Evolutionary conservation across 164 flowering plant genomes (phyloP).

Genomic region (Vitis rupestris): DNA sequence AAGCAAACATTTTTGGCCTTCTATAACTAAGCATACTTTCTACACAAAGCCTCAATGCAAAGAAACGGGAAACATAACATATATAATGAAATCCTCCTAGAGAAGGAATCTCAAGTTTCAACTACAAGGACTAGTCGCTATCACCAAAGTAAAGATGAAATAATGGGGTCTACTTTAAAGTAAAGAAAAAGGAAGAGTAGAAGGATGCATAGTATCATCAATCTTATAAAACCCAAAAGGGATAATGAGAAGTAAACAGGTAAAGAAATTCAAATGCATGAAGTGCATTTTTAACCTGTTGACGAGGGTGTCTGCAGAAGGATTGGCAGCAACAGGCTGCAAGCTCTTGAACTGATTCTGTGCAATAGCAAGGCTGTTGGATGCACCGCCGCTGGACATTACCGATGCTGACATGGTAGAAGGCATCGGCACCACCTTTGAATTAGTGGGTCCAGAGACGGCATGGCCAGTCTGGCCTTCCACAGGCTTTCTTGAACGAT

Average conservation of each 20-base stretch:
- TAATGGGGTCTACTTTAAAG: slow-evolving; percentile 24
- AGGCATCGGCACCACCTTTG: slow-evolving; percentile 23
- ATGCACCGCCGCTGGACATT: slow-evolving; percentile 16
- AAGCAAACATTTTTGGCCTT: not conserved
- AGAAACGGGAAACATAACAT: slow-evolving; percentile 1
- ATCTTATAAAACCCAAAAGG: not conserved
- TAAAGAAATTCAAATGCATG: slow-evolving; percentile 1
- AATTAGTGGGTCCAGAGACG: slow-evolving; percentile 19
- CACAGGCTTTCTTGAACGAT: slow-evolving; percentile 90
- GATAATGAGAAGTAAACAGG: slow-evolving; percentile 2
- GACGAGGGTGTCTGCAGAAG: slow-evolving; percentile 15
- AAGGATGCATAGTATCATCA: not conserved
- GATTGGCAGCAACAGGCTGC: slow-evolving; percentile 20
- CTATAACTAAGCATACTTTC: not conserved
- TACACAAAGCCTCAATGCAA: not conserved
- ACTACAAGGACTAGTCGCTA: slow-evolving; percentile 20
- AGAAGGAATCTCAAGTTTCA: slow-evolving; percentile 29
- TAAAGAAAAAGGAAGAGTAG: slow-evolving; percentile 20
- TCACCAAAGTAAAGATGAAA: slow-evolving; percentile 25
- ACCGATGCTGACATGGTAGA: slow-evolving; percentile 22
- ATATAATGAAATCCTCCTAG: slow-evolving; percentile 5
- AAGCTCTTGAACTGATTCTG: slow-evolving; percentile 23
- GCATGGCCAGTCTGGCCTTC: slow-evolving; percentile 46
- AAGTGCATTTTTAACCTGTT: slow-evolving; percentile 21
- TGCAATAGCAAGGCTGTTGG: slow-evolving; percentile 17